Base-by-base conservation (phyloP, 2,329 filamentous ascomycete species). In the Ophiostoma himal-ulmi region DNA sequence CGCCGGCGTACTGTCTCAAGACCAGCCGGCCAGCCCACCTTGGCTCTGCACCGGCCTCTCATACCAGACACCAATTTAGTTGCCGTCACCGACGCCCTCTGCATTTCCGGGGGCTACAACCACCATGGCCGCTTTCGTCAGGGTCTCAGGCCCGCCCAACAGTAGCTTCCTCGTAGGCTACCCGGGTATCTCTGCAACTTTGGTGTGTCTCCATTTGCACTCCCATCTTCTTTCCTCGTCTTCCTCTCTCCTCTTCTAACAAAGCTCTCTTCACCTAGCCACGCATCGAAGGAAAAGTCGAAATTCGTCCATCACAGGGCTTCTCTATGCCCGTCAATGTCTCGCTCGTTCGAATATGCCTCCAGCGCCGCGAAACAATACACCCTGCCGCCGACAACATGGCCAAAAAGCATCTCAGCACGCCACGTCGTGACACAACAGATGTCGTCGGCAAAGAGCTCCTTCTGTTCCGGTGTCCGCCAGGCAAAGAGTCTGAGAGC, bases 361-460 rank as follows among this genome's bases (percentile, higher is more conserved):
- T 99, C 70, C 93, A 96, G 78, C 90, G 94, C 76, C 89, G 93
- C 82, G 95, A 99, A 83, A 95, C 93, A 70, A 98, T 99, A 80
- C 94, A 98, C 79, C 95, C 95, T 65, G 91, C 94, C 72, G 95
- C 95, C 80, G 94, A 98, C 79, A 97, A 93, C 74, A 86, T 97
- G 76, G 90, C 94, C 73, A 96, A 96, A 81, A 94, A 94, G 77
- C 93, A 96, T 78, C 84, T 98, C 66, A 92, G 93, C 64, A 92
- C 94, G 5, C 93, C 94, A 71, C 87, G 95, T 76, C 92, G 95
- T 79, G 95, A 99, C 77, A 91, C 93, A 39, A 90, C 89, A 60
- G 94, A 98, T 80, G 88, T 97, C 62, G 94, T 99, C 66, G 95
- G 95, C 74, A 97, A 97, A 79, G 95, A 99, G 81, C 91, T 97